A percentile compares a stretch with the other conserved stretches of the same genome.
phyloP scores from a whole-genome alignment of 768 basidiomycete species.

The Clitopilus passeckerianus region DNA sequence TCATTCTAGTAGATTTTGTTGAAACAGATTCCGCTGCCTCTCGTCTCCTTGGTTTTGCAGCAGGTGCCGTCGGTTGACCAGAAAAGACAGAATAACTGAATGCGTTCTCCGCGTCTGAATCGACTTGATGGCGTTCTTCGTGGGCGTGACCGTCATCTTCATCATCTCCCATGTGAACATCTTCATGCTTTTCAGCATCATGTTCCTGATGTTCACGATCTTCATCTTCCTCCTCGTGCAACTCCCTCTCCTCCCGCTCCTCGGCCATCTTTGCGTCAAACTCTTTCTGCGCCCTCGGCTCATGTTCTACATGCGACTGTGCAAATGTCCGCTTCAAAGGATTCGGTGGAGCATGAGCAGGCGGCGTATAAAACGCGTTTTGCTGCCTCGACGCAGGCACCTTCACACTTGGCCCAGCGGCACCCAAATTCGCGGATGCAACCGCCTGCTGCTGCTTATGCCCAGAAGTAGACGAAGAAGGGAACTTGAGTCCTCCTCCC shows the following conservation, averaged over 20 bases:
- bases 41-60: conserved; percentile 8
- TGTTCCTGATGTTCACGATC: conserved; percentile 6
- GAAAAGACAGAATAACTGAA: neutral
- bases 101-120: neutral
- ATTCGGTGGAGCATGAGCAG: conserved; percentile 17
- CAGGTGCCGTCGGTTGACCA: neutral
- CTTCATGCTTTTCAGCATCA: conserved; percentile 9
- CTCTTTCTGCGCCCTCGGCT: conserved; percentile 3
- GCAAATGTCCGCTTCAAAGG: conserved; percentile 28
- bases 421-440: conserved; percentile 16
- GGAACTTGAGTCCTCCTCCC: neutral
- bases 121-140: conserved; percentile 23
- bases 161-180: conserved; percentile 12
- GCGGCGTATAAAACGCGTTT: conserved; percentile 64
- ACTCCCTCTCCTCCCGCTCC: conserved; percentile 9
- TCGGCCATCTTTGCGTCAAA: conserved; percentile 7
- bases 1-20: neutral
- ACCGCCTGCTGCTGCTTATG: conserved; percentile 1
- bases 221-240: neutral
- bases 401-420: conserved; percentile 7
- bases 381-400: conserved; percentile 49
- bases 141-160: conserved; percentile 5
- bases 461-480: conserved; percentile 13
- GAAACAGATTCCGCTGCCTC: conserved; percentile 9
- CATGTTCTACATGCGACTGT: conserved; percentile 9